Evolutionary conservation across 179 eudicot species (phyloP), one percentile per base, ranked within the genome.

Genomic region (Spinacia oleracea): DNA sequence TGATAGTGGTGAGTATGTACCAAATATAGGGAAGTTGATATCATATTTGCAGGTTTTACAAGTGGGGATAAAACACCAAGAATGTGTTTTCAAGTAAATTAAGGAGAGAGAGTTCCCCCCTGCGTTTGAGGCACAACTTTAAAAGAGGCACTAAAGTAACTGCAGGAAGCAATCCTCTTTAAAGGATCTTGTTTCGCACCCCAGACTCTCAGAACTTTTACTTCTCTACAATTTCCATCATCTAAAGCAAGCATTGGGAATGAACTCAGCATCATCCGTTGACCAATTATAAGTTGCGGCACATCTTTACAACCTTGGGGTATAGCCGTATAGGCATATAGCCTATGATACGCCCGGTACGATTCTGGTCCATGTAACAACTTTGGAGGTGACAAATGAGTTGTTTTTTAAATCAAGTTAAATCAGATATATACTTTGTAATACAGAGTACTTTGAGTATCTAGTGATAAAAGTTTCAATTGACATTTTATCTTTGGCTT

Each of bases 111-210:
- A 38, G 4, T 48, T 48, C 14, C 51, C 51, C 51, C 3, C n/a
- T n/a, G 6, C 18, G 14, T 11, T 9, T 20, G 45, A 45, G 51
- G 29, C 25, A 70, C n/a, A 45, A 64, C 32, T 45, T 29, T 76
- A 65, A 77, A 68, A 58, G 12, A 21, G 18, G 40, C 67, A 29
- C 20, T 11, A 21, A 20, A 56, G 70, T 42, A 14, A 71, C 60
- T 78, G 76, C 59, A 59, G 56, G 34, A 79, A 72, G 81, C 69
- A 72, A 72, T 45, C 50, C 76, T 79, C 71, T 62, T 31, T 12
- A 9, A 20, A 70, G 43, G 31, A 43, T 43, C 25, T 21, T 21
- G 1, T 18, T 31, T 53, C 32, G 21, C 45, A 38, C 46, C 34
- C 46, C 34, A 29, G 35, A 53, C 25, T 53, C 58, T 53, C 9